phyloP scores from a whole-genome alignment of 139 green algal genomes.

The Chlorella sp. region DNA sequence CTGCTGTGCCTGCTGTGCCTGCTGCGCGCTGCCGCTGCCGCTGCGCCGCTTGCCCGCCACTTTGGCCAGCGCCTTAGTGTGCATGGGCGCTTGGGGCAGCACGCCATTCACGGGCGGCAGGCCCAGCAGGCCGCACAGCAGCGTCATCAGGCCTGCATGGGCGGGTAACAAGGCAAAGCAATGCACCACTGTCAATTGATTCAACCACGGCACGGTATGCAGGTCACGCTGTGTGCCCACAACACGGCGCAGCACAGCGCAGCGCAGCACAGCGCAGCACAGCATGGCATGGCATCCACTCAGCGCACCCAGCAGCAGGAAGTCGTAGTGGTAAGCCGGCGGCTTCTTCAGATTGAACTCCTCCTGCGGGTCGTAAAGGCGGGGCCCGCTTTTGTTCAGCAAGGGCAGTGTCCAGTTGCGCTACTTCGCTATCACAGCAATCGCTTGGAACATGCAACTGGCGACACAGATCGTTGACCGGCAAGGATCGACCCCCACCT shows the following conservation, averaged over 20 bases:
- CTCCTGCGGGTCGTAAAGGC: conserved; percentile 11
- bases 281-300: neutral
- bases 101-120: conserved; percentile 91
- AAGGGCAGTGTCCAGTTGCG: too few relatives aligned
- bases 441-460: too few relatives aligned
- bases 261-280: conserved; percentile 74
- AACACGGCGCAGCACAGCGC: too few relatives aligned
- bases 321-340: conserved; percentile 81
- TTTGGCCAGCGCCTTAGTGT: conserved; percentile 74
- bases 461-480: too few relatives aligned
- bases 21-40: neutral
- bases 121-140: conserved; percentile 79
- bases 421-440: too few relatives aligned
- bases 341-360: conserved; percentile 78
- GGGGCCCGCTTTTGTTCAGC: too few relatives aligned
- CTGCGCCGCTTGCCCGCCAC: neutral
- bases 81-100: conserved; percentile 88
- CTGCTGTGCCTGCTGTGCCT: too few relatives aligned
- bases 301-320: conserved; percentile 78
- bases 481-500: conserved; percentile 37
- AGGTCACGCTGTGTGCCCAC: too few relatives aligned
- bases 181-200: too few relatives aligned
- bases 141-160: conserved; percentile 57
- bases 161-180: neutral
- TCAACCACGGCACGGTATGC: too few relatives aligned